Conservation (phyloP, 768 basidiomycete genomes). For the Cantharellus anzutake region DNA sequence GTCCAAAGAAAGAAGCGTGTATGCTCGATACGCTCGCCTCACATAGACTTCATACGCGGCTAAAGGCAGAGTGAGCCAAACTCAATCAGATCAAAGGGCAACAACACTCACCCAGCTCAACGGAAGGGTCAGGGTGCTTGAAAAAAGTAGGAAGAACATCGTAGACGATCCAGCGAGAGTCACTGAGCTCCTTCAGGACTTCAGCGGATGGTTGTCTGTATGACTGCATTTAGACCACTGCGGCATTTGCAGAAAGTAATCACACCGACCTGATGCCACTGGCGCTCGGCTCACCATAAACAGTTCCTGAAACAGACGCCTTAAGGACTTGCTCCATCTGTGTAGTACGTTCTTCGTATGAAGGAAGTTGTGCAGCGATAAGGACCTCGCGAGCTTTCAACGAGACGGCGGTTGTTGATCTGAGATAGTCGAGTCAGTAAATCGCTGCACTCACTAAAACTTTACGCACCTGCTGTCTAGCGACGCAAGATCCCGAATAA, state of each 20-base stretch:
- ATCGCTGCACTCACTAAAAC: conserved; percentile 2
- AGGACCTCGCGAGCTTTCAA: conserved; percentile 95
- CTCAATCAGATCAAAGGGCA: not conserved
- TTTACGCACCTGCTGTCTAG: conserved; percentile 67
- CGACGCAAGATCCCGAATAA: conserved; percentile 61
- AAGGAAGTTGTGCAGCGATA: conserved; percentile 90
- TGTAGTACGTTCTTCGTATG: conserved; percentile 78
- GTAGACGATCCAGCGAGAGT: conserved; percentile 91
- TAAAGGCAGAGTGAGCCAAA: conserved; percentile 13
- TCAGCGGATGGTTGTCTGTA: conserved; percentile 65
- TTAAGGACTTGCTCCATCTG: conserved; percentile 94
- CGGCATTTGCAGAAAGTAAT: conserved; percentile 9
- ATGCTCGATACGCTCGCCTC: conserved; percentile 88
- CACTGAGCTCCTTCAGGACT: conserved; percentile 78
- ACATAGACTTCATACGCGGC: conserved; percentile 94
- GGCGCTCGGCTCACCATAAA: conserved; percentile 69
- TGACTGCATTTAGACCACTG: not conserved
- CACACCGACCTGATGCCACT: conserved; percentile 31
- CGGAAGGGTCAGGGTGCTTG: conserved; percentile 64
- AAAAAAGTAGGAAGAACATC: conserved; percentile 96
- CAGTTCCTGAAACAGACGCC: conserved; percentile 66
- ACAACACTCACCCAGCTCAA: conserved; percentile 47
- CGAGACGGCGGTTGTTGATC: conserved; percentile 79
- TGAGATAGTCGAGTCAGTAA: conserved; percentile 14
- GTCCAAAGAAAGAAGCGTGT: conserved; percentile 77